Percentiles rank a stretch among this genome's conserved stretches.
These are phyloP conservation scores for Cyclotella choctawhatcheeana DNA, from an alignment of 108 stramenopile genomes.

Conservation along the genomic window DNA sequence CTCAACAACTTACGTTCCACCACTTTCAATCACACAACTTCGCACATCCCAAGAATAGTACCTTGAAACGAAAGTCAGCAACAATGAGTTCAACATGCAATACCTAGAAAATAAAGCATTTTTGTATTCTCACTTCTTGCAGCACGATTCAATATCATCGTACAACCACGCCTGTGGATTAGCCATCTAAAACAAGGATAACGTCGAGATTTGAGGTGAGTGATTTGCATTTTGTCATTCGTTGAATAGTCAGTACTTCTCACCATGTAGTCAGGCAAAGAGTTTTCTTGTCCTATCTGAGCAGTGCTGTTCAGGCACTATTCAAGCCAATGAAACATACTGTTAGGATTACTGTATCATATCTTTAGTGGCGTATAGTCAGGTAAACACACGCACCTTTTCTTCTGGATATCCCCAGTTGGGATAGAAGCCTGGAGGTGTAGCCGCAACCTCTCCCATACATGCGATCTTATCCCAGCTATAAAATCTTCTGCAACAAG, in stretches of 20 bases:
- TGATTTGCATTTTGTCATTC: no score
- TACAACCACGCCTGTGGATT: not conserved
- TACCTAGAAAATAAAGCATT: not conserved
- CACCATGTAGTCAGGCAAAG: constrained; percentile 7
- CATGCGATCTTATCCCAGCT: not conserved
- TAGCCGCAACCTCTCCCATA: not conserved
- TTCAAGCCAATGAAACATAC: not conserved
- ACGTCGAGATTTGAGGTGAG: not conserved
- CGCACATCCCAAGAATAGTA: constrained; percentile 4
- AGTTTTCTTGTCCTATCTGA: not conserved
- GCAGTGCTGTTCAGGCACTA: constrained; percentile 6
- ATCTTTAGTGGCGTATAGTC: not conserved
- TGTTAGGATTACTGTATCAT: not conserved
- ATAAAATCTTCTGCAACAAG: constrained; percentile 1
- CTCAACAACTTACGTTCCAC: constrained; percentile 6
- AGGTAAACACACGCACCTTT: not conserved
- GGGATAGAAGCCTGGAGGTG: not conserved
- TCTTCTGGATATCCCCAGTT: constrained; percentile 6
- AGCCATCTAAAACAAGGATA: not conserved
- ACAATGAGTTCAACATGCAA: not conserved
- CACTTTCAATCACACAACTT: constrained; percentile 4
- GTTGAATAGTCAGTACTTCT: not conserved
- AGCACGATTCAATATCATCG: not conserved
- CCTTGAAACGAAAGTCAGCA: not conserved
- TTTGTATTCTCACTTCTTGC: not conserved